Conservation (phyloP, 768 basidiomycete genomes). For the Tephrocybe sp. region DNA sequence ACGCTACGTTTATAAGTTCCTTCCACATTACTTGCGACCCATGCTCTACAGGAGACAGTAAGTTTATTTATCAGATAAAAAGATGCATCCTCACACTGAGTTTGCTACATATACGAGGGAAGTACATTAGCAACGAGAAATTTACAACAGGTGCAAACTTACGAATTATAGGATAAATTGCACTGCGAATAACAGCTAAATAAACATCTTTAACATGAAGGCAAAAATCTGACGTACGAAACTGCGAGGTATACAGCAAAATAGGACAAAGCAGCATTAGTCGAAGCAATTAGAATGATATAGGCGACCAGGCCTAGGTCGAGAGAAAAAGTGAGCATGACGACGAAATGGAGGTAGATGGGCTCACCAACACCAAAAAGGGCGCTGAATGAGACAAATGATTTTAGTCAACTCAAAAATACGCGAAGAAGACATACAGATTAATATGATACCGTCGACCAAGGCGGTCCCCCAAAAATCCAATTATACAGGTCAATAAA, state of each 20-base stretch:
- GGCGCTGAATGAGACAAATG: slow-evolving; percentile 16
- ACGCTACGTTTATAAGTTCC: slow-evolving; percentile 73
- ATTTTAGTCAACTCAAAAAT: not conserved
- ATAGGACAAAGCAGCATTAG: slow-evolving; percentile 61
- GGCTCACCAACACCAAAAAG: slow-evolving; percentile 25
- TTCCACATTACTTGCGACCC: slow-evolving; percentile 72
- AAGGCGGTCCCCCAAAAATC: slow-evolving; percentile 58
- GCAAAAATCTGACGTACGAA: slow-evolving; percentile 43
- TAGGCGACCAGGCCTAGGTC: slow-evolving; percentile 61
- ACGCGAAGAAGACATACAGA: slow-evolving; percentile 38
- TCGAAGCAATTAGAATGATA: slow-evolving; percentile 62
- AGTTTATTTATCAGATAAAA: not conserved
- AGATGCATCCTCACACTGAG: slow-evolving; percentile 40
- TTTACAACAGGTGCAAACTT: slow-evolving; percentile 18
- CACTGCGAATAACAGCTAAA: slow-evolving; percentile 24
- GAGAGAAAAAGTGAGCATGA: not conserved
- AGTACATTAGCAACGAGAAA: not conserved
- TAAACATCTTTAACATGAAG: not conserved
- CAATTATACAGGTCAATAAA: slow-evolving; percentile 59
- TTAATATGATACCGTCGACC: slow-evolving; percentile 60
- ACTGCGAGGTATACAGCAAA: slow-evolving; percentile 71
- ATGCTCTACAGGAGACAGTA: slow-evolving; percentile 44
- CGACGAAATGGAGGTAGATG: too few relatives aligned
- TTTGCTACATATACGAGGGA: slow-evolving; percentile 35
- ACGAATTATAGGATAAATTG: slow-evolving; percentile 54